phyloP scores from a whole-genome alignment of 176 grass and related monocot species.

The maize (Zea mays) region DNA sequence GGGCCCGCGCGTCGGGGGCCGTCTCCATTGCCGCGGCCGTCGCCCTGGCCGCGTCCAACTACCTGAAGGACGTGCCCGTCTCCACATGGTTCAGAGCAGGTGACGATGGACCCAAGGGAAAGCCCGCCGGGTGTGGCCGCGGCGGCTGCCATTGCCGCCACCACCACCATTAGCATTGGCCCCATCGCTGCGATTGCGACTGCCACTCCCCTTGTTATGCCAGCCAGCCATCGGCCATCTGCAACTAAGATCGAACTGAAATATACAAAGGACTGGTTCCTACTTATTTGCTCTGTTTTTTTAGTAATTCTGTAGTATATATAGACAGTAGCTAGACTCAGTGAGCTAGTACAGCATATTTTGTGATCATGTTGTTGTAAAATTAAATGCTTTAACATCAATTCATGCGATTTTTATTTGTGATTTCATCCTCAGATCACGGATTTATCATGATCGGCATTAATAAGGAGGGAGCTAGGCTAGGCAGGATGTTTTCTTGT shows the following conservation, averaged over 20 bases:
- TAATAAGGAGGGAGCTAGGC: too few species aligned
- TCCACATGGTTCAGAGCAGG: background rate
- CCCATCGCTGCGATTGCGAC: too few species aligned
- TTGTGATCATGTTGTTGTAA: too few species aligned
- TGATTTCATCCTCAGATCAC: too few species aligned
- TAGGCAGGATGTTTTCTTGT: too few species aligned
- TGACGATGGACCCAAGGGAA: background rate
- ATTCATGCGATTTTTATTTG: too few species aligned
- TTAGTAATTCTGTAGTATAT: background rate
- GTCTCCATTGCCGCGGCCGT: slow-evolving; percentile 17
- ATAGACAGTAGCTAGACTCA: too few species aligned
- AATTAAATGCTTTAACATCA: too few species aligned
- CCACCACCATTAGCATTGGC: slow-evolving; percentile 2
- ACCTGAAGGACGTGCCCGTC: slow-evolving; percentile 21
- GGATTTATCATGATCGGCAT: too few species aligned
- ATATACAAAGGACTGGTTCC: background rate
- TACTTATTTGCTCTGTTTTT: background rate
- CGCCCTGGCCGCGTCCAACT: slow-evolving; percentile 1
- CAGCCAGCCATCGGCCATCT: too few species aligned
- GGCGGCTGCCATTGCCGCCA: slow-evolving; percentile 30
- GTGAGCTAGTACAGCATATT: too few species aligned
- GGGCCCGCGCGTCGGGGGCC: background rate
- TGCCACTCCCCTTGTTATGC: too few species aligned
- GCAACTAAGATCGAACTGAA: background rate
- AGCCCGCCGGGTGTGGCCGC: background rate